Base-by-base conservation (phyloP, 108 stramenopile species). In the Pseudonitzschia delicatissima region DNA sequence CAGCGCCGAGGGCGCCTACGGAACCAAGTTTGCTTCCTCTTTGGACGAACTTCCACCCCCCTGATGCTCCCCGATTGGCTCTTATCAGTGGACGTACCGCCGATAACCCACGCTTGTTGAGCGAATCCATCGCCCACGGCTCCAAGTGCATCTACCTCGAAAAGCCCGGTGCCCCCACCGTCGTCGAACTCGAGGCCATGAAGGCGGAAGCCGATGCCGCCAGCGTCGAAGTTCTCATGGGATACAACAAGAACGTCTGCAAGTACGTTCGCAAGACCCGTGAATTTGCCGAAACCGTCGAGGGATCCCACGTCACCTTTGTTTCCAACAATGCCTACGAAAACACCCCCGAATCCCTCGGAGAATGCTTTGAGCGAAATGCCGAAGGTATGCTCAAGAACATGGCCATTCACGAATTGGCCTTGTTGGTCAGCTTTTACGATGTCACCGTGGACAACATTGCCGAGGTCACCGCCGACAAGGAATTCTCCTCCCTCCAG, bases 211-310 rank as follows among this genome's bases (percentile, higher is more conserved):
- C 86, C 36, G 77, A 81, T n/a, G 84, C 64, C 48, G 87, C 87
- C 26, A 82, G 81, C 26, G 89, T 95, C 31, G 79, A 71, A 61
- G 94, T 95, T 52, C 68, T 90, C 62, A 92, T 95, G 89, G 94
- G 94, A 66, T 95, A 92, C 82, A 95, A 93, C 76, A 95, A 93
- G 88, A 93, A 95, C 67, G 90, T 95, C 1, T 91, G 90, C 88
- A 91, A 91, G 68, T 95, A 92, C 72, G 91, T 95, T 59, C 67
- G 80, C 74, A 91, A 91, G 78, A 87, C 91, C 9, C 88, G 86
- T 59, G 91, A 90, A 65, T 92, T 81, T 52, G 92, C 92, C 37
- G 82, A 71, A 51, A 81, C 77, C 21, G 76, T 79, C 25, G 74
- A 84, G 9, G 88, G 83, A 73, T 87, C 87, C 31, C 84, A 87